Base-by-base conservation (phyloP, 441 rosid genomes). In the Cnidoscolus chayamansa region DNA sequence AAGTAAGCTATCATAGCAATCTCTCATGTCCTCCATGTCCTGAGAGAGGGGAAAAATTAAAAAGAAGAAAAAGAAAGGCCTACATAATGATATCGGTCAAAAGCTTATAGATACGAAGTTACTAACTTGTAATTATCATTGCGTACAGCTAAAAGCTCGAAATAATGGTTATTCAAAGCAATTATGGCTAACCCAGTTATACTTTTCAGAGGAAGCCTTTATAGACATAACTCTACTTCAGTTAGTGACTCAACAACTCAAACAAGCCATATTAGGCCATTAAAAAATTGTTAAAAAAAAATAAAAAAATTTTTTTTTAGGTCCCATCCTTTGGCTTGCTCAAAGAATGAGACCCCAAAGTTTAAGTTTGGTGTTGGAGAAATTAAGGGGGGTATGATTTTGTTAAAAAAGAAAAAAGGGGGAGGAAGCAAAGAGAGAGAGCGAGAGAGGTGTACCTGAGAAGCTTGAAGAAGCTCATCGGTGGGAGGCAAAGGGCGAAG, bases 1-100 rank as follows among this genome's bases (percentile, higher is more conserved):
- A 77, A 96, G 93, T 75, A 96, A 85, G 82, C 96, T 90, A 82
- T 96, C 99, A 37, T 93, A 96, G 80, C 99, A 91, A 63, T 89
- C 84, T 83, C 86, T 86, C 93, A 96, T 91, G 58, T 85, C 92
- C 78, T 86, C 91, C 97, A 96, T 84, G 63, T 91, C 97, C 98
- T 96, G 66, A 40, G 45, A 35, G 37, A 43, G 45, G 6, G 30
- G 3, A 49, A 70, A 62, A 10, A 20, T n/a, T 35, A 65, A 16
- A 25, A 25, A 25, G 17, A 56, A 10, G 30, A 17, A 17, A 50
- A 12, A 4, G 3, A 10, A 15, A 35, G 7, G 10, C 20, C 25
- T 61, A 61, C 47, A 61, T 32, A 61, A 61, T 13, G 65, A 5
- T 0, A 58, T 13, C 11, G 56, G n/a, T 62, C 37, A 49, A 60